Evolutionary conservation across 768 basidiomycete species (phyloP).

Genomic region (Ramaria rubella): DNA sequence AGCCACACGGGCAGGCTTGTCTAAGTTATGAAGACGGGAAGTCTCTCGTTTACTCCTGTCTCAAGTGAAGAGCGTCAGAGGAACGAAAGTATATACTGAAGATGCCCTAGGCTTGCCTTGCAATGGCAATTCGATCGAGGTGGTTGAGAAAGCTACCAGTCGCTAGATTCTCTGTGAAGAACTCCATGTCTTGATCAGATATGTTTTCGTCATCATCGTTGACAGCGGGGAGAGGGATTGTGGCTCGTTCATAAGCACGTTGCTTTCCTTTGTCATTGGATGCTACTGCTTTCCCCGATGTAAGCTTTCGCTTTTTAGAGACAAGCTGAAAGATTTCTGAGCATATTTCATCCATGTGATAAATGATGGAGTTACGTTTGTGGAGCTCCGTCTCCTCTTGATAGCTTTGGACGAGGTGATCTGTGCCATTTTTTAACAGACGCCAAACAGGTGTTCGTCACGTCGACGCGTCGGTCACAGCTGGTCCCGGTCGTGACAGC

Average conservation of each 20-base stretch:
- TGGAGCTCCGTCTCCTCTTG: background rate
- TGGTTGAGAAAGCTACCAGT: conserved; percentile 59
- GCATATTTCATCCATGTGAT: background rate
- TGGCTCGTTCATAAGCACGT: conserved; percentile 50
- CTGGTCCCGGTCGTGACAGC: background rate
- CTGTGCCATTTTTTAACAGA: no score
- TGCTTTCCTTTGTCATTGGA: conserved; percentile 46
- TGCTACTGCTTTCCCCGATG: conserved; percentile 25
- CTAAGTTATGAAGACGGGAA: conserved; percentile 56
- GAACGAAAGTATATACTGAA: background rate
- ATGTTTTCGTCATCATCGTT: conserved; percentile 48
- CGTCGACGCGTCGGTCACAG: background rate
- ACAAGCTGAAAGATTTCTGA: conserved; percentile 26
- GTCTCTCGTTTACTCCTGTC: conserved; percentile 82
- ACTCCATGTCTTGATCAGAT: conserved; percentile 64
- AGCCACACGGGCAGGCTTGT: conserved; percentile 45
- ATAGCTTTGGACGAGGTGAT: background rate
- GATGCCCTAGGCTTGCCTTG: conserved; percentile 47
- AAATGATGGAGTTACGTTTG: background rate
- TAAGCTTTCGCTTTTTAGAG: conserved; percentile 58
- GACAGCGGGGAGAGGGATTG: conserved; percentile 55
- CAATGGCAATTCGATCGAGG: conserved; percentile 74
- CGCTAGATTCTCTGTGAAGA: conserved; percentile 57
- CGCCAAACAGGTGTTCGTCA: background rate
- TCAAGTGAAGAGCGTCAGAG: conserved; percentile 8